These are phyloP conservation scores for Agapanthus africanus DNA, from an alignment of 106 monocot genomes.

Conservation along the genomic window DNA sequence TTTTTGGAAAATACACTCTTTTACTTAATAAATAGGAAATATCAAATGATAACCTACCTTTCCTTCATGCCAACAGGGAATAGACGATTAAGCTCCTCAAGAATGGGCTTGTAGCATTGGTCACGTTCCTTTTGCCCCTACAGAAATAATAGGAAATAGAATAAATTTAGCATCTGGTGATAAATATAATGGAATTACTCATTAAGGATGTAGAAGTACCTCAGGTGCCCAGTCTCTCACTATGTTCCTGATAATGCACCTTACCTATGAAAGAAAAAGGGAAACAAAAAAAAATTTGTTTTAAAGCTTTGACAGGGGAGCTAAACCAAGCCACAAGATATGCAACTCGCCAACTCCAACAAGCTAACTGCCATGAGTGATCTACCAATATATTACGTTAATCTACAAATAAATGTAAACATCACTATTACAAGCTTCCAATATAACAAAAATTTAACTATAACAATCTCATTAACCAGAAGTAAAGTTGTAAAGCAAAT, in stretches of 20 bases:
- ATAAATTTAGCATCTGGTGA: background rate
- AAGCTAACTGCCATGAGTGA: background rate
- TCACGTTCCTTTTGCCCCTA: conserved; percentile 97
- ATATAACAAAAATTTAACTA: too few species aligned
- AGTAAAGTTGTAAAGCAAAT: too few species aligned
- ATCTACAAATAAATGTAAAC: too few species aligned
- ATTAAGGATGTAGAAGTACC: too few species aligned
- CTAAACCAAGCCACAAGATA: background rate
- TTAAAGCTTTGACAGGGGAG: background rate
- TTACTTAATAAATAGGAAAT: too few species aligned
- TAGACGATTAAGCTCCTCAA: conserved; percentile 71
- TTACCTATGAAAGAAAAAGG: conserved; percentile 44
- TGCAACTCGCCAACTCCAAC: too few species aligned
- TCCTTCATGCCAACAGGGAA: conserved; percentile 58
- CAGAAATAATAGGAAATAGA: background rate
- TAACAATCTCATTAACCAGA: too few species aligned
- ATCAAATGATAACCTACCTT: too few species aligned
- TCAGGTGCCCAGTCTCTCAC: conserved; percentile 93
- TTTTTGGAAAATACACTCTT: too few species aligned
- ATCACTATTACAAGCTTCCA: too few species aligned
- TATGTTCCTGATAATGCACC: conserved; percentile 94
- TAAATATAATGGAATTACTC: background rate
- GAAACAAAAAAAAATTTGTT: background rate
- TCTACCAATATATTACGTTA: background rate
- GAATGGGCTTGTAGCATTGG: conserved; percentile 92